Base-by-base conservation (phyloP, 208 protist genomes). In the Acanthamoeba culbertsoni region DNA sequence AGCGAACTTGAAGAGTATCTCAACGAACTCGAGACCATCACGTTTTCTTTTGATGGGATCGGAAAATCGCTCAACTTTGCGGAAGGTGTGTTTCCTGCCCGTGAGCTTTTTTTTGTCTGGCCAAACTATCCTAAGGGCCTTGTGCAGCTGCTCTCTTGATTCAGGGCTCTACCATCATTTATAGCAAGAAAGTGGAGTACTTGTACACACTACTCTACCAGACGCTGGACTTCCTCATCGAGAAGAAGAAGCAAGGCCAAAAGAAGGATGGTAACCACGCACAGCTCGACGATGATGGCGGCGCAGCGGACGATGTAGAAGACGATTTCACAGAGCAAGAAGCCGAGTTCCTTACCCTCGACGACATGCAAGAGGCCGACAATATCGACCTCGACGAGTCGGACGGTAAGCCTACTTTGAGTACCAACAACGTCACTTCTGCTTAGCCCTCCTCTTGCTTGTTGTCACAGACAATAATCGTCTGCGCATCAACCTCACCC, bases 101-200 rank as follows among this genome's bases (percentile, higher is more conserved):
- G 73, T 68, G n/a, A 20, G 28, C 77, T 26, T 94, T 7, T 89
- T 62, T 7, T 1, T 0, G 7, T 28, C 1, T 2, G 12, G 26
- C 42, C 68, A 18, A 48, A 10, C 4, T 26, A 43, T 45, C 71
- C 33, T n/a, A 14, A 33, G 2, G 0, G 1, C 46, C 1, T 37
- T 23, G 53, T 55, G 0, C 93, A 97, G 96, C 96, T 75, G 96
- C 96, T 33, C 86, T 97, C 14, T 43, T 97, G 31, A 97, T 97
- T 82, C 96, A 97, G 94, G 95, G 96, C 26, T 97, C 96, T 33
- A 91, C 96, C 2, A 84, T 68, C 31, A 94, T 97, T 33, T 97
- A 97, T 62, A 96, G 95, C 92, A 97, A 97, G 55, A 97, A 97
- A 86, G 96, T 97, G 33, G 96, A 97, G 86, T 97, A 97, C 46